These are phyloP conservation scores for Cocos nucifera DNA, from an alignment of 176 grass and related monocot species.

Conservation along the genomic window DNA sequence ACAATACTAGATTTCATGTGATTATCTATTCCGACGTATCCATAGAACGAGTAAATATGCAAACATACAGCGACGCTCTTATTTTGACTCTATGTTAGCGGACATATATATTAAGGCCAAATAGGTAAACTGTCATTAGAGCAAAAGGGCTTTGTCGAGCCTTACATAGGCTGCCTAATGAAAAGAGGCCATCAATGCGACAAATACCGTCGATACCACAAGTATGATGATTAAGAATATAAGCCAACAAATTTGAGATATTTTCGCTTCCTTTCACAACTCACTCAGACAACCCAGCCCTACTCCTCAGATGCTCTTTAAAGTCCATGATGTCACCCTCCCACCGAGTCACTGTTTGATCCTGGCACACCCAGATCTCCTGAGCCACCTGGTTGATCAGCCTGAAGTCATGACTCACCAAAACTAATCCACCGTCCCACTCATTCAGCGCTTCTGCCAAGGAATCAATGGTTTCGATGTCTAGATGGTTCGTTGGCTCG, in stretches of 20 bases:
- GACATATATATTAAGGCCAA: too few species aligned
- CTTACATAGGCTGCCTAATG: too few species aligned
- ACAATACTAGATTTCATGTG: too few species aligned
- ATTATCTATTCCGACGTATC: too few species aligned
- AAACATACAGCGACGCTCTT: too few species aligned
- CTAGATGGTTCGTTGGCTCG: constrained; percentile 87
- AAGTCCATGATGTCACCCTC: constrained; percentile 87
- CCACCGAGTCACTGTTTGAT: constrained; percentile 72
- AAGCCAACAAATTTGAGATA: background rate
- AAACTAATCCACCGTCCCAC: constrained; percentile 81
- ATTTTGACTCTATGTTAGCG: too few species aligned
- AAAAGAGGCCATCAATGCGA: too few species aligned
- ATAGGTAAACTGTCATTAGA: too few species aligned
- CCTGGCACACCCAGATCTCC: constrained; percentile 96
- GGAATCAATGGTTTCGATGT: constrained; percentile 87
- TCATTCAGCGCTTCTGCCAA: constrained; percentile 78
- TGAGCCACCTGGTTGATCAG: constrained; percentile 85
- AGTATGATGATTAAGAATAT: background rate
- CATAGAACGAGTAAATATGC: too few species aligned
- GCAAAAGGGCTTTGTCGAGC: too few species aligned
- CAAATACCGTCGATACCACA: too few species aligned
- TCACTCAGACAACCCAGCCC: constrained; percentile 46
- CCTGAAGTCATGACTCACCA: constrained; percentile 95
- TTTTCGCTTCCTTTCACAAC: background rate
- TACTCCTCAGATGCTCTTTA: constrained; percentile 73